phyloP scores from a whole-genome alignment of 2,329 filamentous ascomycete genomes.

The Didymella pomorum region DNA sequence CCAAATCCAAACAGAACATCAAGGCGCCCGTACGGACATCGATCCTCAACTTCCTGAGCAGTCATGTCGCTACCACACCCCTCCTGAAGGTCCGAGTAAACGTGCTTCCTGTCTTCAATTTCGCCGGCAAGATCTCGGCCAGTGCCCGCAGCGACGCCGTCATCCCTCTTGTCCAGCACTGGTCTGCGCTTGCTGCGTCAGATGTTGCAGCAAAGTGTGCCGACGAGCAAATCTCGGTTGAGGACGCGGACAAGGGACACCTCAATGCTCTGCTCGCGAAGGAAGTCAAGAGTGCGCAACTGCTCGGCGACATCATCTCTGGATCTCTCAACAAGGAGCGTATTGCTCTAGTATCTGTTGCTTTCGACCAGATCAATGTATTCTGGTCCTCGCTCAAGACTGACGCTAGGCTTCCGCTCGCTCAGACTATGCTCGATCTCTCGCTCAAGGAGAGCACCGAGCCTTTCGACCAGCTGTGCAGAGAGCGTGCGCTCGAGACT shows the following conservation, averaged over 20 bases:
- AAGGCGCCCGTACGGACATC: slow-evolving; percentile 70
- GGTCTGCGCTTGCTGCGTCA: slow-evolving; percentile 65
- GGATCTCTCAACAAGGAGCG: slow-evolving; percentile 56
- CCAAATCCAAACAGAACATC: slow-evolving; percentile 45
- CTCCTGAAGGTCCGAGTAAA: slow-evolving; percentile 72
- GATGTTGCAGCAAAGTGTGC: slow-evolving; percentile 62
- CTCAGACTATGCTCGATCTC: slow-evolving; percentile 69
- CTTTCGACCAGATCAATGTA: slow-evolving; percentile 73
- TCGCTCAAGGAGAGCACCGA: slow-evolving; percentile 56
- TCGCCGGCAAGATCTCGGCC: slow-evolving; percentile 75
- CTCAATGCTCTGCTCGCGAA: slow-evolving; percentile 63
- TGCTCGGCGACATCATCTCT: slow-evolving; percentile 61
- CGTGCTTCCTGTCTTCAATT: slow-evolving; percentile 75
- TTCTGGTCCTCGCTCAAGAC: slow-evolving; percentile 78
- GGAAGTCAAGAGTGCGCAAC: slow-evolving; percentile 65
- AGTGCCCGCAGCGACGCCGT: slow-evolving; percentile 76
- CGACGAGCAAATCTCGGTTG: slow-evolving; percentile 57
- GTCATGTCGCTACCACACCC: slow-evolving; percentile 75
- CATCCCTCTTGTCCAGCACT: slow-evolving; percentile 76
- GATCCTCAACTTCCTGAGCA: slow-evolving; percentile 75
- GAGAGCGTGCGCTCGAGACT: slow-evolving; percentile 71
- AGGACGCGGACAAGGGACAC: slow-evolving; percentile 62
- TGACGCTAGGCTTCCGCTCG: slow-evolving; percentile 66
- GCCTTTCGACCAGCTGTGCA: slow-evolving; percentile 50
- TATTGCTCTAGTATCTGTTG: slow-evolving; percentile 66